Evolutionary conservation across 2,329 filamentous ascomycete species (phyloP).

Genomic region (Diplodia intermedia): DNA sequence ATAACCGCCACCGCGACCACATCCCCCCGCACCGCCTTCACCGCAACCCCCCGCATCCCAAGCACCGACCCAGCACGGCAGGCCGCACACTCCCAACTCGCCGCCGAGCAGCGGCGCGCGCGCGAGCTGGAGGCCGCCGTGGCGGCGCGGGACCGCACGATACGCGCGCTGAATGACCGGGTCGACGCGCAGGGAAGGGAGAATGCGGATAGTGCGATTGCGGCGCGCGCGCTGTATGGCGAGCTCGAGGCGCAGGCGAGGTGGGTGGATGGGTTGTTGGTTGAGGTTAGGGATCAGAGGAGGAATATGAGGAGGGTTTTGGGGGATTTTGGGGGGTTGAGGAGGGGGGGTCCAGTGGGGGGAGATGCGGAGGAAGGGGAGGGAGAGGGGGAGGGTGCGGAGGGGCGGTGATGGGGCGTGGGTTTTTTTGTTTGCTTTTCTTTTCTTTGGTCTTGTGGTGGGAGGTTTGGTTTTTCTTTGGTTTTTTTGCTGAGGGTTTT

Average conservation of each 20-base stretch:
- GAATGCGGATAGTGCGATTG: not conserved
- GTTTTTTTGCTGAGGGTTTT: not conserved
- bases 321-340: not conserved
- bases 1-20: not conserved
- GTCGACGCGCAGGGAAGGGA: not conserved
- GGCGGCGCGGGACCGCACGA: not conserved
- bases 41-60: not conserved
- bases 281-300: not conserved
- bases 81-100: not conserved
- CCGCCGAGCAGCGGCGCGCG: not conserved
- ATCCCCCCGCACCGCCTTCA: not conserved
- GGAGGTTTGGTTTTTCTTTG: not conserved
- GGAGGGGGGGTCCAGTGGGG: not conserved
- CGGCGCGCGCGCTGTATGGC: not conserved
- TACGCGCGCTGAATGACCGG: not conserved
- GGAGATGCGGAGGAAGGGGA: not conserved
- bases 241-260: conserved; percentile 11
- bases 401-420: not conserved
- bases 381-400: not conserved
- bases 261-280: not conserved
- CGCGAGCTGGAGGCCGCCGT: not conserved
- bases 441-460: not conserved
- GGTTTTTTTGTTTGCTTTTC: no score
- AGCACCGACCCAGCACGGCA: not conserved
- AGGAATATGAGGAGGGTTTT: not conserved